Conservation (phyloP, 1,284 basidiomycete genomes). For the Fomitopsis palustris region DNA sequence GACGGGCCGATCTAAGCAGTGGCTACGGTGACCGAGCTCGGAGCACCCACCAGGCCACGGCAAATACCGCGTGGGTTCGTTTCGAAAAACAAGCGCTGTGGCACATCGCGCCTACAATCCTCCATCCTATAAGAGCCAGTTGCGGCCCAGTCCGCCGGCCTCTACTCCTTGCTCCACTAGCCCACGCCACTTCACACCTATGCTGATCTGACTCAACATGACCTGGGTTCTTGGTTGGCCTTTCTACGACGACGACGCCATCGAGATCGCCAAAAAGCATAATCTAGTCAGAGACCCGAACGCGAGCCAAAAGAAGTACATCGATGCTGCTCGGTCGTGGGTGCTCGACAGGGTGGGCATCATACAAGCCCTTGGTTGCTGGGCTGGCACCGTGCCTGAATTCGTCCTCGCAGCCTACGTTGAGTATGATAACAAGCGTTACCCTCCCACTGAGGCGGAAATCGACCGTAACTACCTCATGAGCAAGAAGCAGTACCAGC, state of each 20-base stretch:
- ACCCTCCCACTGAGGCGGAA: not conserved
- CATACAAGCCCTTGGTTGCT: not conserved
- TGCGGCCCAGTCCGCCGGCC: no score
- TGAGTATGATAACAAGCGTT: not conserved
- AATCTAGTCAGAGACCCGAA: not conserved
- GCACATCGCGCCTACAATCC: no score
- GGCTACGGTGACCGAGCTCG: no score
- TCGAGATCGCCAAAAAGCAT: not conserved
- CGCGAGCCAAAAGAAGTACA: not conserved
- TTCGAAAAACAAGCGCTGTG: no score
- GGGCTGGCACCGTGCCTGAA: not conserved
- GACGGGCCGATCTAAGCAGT: no score
- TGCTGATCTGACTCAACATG: not conserved
- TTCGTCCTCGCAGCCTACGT: not conserved
- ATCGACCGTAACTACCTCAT: not conserved
- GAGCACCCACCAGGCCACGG: no score
- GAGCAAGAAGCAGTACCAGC: not conserved
- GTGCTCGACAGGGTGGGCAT: not conserved
- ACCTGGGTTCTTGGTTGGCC: not conserved
- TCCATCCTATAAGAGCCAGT: no score
- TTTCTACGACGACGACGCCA: not conserved
- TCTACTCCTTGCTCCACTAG: no score
- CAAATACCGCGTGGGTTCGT: no score
- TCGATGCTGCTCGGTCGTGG: not conserved
- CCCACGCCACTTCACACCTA: no score